A percentile compares a stretch with the other conserved stretches of the same genome.
Conservation (phyloP, 257 asterid genomes). For the Primulina eburnea region DNA sequence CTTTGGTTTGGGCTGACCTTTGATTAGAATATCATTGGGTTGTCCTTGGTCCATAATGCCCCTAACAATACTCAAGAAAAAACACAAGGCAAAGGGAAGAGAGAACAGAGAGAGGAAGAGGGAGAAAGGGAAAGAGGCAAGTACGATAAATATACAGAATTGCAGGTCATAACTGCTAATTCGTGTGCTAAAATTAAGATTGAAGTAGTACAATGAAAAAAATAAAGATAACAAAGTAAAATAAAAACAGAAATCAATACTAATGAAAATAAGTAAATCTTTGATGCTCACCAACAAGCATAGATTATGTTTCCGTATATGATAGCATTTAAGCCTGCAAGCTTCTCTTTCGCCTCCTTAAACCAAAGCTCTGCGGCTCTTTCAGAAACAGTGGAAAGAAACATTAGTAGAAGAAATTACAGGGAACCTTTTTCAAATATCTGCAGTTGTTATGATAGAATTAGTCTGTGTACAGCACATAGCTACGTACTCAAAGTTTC, state of each 20-base stretch:
- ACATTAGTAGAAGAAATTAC: constrained; percentile 30
- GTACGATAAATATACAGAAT: background rate
- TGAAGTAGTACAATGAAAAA: background rate
- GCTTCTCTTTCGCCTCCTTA: constrained; percentile 79
- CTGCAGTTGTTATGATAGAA: background rate
- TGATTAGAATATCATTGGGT: too few species aligned
- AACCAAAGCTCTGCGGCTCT: constrained; percentile 98
- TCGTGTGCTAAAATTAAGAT: background rate
- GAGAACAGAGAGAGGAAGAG: background rate
- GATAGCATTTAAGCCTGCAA: constrained; percentile 60
- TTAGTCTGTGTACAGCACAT: background rate
- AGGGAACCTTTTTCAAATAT: background rate
- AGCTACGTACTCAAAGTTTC: constrained; percentile 70
- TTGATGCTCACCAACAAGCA: constrained; percentile 67
- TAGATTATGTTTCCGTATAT: constrained; percentile 90
- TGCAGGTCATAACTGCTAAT: background rate
- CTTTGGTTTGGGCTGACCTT: too few species aligned
- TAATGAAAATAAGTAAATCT: constrained; percentile 6
- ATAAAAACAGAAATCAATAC: constrained; percentile 9
- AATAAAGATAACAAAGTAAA: background rate
- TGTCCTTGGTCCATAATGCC: too few species aligned
- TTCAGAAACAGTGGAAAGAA: constrained; percentile 40
- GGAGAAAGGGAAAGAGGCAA: background rate
- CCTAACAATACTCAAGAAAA: too few species aligned
- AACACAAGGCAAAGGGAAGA: background rate